Conservation (phyloP, 345 rosid genomes). For the Erucastrum elatum region DNA sequence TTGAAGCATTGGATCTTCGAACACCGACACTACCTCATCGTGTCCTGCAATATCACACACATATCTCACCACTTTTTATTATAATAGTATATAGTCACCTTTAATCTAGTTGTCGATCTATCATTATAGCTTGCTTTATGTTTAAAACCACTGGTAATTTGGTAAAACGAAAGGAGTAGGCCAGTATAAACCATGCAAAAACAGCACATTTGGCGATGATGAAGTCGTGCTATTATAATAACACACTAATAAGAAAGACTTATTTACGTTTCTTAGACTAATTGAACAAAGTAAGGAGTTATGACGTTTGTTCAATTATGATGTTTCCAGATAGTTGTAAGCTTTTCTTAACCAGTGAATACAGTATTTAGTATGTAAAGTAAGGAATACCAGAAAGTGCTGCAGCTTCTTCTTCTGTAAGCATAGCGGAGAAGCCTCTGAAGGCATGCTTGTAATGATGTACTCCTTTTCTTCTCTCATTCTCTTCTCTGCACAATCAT, state of each 20-base stretch:
- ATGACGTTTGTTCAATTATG: too few species aligned
- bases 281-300: too few species aligned
- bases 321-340: neutral
- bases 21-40: slow-evolving; percentile 64
- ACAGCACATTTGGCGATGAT: neutral
- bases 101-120: neutral
- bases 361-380: neutral
- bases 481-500: slow-evolving; percentile 44
- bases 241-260: too few species aligned
- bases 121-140: neutral
- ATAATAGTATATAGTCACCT: neutral
- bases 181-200: neutral
- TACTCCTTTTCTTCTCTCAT: slow-evolving; percentile 44
- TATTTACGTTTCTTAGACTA: too few species aligned
- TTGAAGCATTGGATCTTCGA: slow-evolving; percentile 54
- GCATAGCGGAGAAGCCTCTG: slow-evolving; percentile 80
- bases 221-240: neutral
- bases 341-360: neutral
- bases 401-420: slow-evolving; percentile 67
- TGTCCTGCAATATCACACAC: slow-evolving; percentile 40
- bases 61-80: neutral
- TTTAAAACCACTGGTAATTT: neutral
- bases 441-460: slow-evolving; percentile 67
- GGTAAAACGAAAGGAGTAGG: neutral
- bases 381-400: slow-evolving; percentile 48